A percentile compares a stretch with the other conserved stretches of the same genome.
Conservation (phyloP, 1,139 yeast species). For the Wickerhamomyces sp. region DNA sequence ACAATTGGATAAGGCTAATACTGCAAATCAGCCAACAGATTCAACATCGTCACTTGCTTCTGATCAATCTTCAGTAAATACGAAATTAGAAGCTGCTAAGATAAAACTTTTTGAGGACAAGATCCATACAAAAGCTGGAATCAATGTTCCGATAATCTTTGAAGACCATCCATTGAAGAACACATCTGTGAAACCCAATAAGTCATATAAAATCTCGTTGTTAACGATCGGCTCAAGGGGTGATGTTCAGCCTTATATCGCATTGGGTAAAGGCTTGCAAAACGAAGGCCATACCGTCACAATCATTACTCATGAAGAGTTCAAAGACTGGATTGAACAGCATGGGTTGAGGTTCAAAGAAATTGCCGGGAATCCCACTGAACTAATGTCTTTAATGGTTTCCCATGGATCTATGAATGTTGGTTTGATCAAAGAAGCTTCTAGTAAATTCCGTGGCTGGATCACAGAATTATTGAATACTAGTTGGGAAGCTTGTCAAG, state of each 20-base stretch:
- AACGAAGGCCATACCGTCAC: conserved; percentile 80
- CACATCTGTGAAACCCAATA: conserved; percentile 48
- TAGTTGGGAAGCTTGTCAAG: conserved; percentile 85
- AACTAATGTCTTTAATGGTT: conserved; percentile 88
- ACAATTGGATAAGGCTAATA: conserved; percentile 41
- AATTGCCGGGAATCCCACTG: conserved; percentile 92
- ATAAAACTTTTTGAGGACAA: conserved; percentile 60
- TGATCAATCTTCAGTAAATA: conserved; percentile 26
- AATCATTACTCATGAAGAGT: conserved; percentile 84
- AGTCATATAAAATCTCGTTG: conserved; percentile 57
- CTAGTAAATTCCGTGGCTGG: conserved; percentile 74
- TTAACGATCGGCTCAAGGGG: conserved; percentile 93
- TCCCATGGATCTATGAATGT: conserved; percentile 86
- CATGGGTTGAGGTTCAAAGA: conserved; percentile 67
- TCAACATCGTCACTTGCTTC: conserved; percentile 29
- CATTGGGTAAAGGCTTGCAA: conserved; percentile 73
- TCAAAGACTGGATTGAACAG: conserved; percentile 63
- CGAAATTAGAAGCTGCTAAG: conserved; percentile 42
- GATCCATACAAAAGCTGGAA: conserved; percentile 52
- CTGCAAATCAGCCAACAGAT: conserved; percentile 40
- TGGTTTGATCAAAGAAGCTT: conserved; percentile 78
- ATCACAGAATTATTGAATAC: conserved; percentile 62
- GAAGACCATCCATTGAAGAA: conserved; percentile 59
- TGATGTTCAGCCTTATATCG: conserved; percentile 94
- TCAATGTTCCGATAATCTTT: conserved; percentile 60